These are phyloP conservation scores for Botrytis cinerea DNA, from an alignment of 2,329 filamentous ascomycete species.

Conservation along the genomic window DNA sequence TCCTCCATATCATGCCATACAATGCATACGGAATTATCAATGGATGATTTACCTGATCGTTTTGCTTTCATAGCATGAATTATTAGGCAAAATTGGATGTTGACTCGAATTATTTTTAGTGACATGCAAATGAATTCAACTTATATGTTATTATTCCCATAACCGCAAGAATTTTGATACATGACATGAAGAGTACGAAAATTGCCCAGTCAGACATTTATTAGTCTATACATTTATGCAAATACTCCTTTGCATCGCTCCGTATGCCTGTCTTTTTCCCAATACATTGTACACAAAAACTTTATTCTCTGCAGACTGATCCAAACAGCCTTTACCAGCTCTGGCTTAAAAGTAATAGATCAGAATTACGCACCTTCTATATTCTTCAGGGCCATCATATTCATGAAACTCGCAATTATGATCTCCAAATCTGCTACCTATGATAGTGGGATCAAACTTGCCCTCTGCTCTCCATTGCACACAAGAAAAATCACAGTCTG, in stretches of 20 bases:
- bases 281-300: neutral
- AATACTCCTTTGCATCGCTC: neutral
- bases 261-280: neutral
- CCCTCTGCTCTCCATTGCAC: neutral
- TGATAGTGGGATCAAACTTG: neutral
- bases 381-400: neutral
- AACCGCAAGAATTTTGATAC: neutral
- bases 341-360: fast-evolving
- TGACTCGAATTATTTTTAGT: neutral
- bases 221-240: neutral
- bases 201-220: neutral
- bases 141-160: neutral
- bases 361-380: neutral
- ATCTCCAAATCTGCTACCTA: neutral
- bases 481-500: neutral
- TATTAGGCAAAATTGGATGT: too few relatives aligned
- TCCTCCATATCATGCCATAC: neutral
- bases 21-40: neutral
- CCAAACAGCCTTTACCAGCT: neutral
- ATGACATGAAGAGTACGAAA: neutral
- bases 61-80: neutral
- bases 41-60: neutral
- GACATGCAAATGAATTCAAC: neutral
- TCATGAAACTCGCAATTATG: neutral
- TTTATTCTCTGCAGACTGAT: neutral